Evolutionary conservation across 2,329 filamentous ascomycete species (phyloP), one percentile per base, ranked within the genome.

Genomic region (Aspergillus brasiliensis): DNA sequence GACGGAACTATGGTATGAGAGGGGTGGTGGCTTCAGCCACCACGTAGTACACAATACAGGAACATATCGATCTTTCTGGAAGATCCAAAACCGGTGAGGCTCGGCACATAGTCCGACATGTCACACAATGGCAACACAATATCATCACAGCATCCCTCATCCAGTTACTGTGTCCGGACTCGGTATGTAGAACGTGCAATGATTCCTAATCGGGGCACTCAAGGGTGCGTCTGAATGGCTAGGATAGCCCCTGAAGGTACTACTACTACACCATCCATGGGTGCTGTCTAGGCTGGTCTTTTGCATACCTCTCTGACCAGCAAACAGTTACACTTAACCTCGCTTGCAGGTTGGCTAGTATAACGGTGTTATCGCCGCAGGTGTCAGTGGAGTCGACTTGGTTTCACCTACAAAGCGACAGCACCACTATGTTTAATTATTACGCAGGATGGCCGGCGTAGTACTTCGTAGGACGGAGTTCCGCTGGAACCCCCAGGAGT

Each of bases 61-160:
- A 56, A 52, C 52, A 56, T 48, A 49, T 47, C 38, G 21, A 60
- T 48, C 13, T 34, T 62, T 56, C 53, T 62, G 57, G 57, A 59
- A 62, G 25, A 38, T 19, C 38, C 13, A 10, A n/a, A 23, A 19
- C n/a, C 28, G 40, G 40, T 31, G 38, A 53, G 42, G 40, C 52
- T 55, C 52, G 52, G 25, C 27, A 44, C 28, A 17, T 25, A 46
- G 13, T 46, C 52, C 52, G n/a, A 55, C 15, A 34, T 19, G 52
- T 55, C 27, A 13, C 25, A 55, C 40, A n/a, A 34, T 17, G n/a
- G 27, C 23, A 34, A 34, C 28, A 27, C 42, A 27, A 55, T 55
- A 27, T 34, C 44, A 55, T 46, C 52, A 46, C 38, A 15, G 34
- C 42, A 17, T 55, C 38, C 5, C 28, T 31, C 23, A 31, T 21